Conservation (phyloP, 1,284 basidiomycete genomes). For the Microbotryum saponariae region DNA sequence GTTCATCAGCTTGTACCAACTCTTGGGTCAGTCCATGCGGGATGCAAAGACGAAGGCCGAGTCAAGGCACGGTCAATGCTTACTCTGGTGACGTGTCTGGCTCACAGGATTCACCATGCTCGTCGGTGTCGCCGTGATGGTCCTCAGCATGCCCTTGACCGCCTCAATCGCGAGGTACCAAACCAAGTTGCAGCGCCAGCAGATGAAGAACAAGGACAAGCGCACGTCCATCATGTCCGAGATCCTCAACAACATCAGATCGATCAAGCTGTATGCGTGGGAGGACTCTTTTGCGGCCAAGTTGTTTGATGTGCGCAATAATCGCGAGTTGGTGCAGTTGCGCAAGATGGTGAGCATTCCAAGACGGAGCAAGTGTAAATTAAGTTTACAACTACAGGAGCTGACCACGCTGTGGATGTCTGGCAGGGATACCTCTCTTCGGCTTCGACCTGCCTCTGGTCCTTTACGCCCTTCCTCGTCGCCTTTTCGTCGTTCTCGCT, state of each 20-base stretch:
- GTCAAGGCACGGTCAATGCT: slow-evolving; percentile 43
- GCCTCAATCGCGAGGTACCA: slow-evolving; percentile 64
- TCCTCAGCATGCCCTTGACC: slow-evolving; percentile 58
- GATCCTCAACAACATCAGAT: slow-evolving; percentile 80
- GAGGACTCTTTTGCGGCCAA: slow-evolving; percentile 75
- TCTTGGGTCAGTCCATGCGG: slow-evolving; percentile 53
- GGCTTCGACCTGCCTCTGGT: slow-evolving; percentile 33
- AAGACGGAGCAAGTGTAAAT: too few species aligned
- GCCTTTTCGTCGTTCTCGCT: slow-evolving; percentile 81
- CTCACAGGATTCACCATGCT: slow-evolving; percentile 41
- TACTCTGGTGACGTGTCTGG: background rate
- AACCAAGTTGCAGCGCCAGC: slow-evolving; percentile 71
- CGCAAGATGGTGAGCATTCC: slow-evolving; percentile 57
- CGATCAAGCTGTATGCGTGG: slow-evolving; percentile 56
- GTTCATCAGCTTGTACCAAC: slow-evolving; percentile 65
- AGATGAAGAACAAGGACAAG: slow-evolving; percentile 78
- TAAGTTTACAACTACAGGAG: background rate
- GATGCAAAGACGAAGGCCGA: slow-evolving; percentile 59
- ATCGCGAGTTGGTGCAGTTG: slow-evolving; percentile 73
- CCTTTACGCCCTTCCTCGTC: slow-evolving; percentile 53
- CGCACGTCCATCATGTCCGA: slow-evolving; percentile 54
- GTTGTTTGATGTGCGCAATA: slow-evolving; percentile 70
- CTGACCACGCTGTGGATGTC: slow-evolving; percentile 48
- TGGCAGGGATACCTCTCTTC: slow-evolving; percentile 29
- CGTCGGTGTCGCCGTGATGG: slow-evolving; percentile 85